Evolutionary conservation across 805 yeast species (phyloP), one percentile per base, ranked within the genome.

Genomic region (Candida nemodendra): DNA sequence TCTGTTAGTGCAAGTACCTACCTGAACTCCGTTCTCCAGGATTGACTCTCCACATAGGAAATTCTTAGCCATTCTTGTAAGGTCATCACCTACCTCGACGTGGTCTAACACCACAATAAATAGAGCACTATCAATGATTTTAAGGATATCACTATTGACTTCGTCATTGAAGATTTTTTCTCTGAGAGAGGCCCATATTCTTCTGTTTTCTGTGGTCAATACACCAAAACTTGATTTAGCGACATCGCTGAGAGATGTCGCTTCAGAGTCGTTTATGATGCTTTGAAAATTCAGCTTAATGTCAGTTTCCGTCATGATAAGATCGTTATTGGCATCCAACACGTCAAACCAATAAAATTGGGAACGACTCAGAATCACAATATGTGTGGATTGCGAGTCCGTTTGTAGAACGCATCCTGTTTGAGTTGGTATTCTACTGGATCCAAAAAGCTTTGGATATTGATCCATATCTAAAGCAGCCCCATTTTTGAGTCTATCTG

Each of bases 301-400:
- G 57, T 87, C 95, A 38, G 75, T 78, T 54, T 87, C 91, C 2
- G 82, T 71, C 56, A 89, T 68, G 32, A 88, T 72, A 45, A 89
- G 69, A 54, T 85, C 81, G 57, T 84, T 78, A 45, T 79, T 65
- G 33, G 71, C 70, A 61, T 88, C 95, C 51, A 89, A 66, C 2
- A 89, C 97, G 57, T 89, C 96, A 58, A 89, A 89, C 96, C 96
- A 89, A 64, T 89, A 89, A 61, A 88, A 86, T 61, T 89, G 96
- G 2, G 95, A 84, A 54, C 84, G 81, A 45, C 87, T 80, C 59
- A 87, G 65, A 12, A 89, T 90, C 8, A 88, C 81, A 25, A 89
- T 78, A 60, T 89, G 96, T 53, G 79, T 84, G 2, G 93, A 79
- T 8, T 78, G 68, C 6, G 71, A 57, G 60, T 86, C 95, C 1